These are phyloP conservation scores for Phaseolus lunatus DNA, from an alignment of 306 rosid genomes.

Conservation along the genomic window DNA sequence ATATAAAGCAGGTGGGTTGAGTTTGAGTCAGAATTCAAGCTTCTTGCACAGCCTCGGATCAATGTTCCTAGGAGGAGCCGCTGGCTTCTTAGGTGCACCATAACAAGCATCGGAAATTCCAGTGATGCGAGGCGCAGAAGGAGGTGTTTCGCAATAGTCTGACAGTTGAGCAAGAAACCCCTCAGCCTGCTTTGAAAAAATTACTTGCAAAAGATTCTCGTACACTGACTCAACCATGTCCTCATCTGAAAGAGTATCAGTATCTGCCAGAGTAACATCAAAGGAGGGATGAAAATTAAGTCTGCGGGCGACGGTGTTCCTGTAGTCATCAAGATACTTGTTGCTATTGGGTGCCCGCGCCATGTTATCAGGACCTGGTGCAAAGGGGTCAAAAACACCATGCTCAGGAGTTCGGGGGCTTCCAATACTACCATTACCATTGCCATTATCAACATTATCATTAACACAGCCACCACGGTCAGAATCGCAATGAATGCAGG, in stretches of 20 bases:
- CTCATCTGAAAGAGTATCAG: slow-evolving; percentile 58
- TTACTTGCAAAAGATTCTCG: slow-evolving; percentile 63
- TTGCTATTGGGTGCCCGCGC: slow-evolving; percentile 58
- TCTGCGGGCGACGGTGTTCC: slow-evolving; percentile 55
- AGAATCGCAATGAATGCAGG: slow-evolving; percentile 35
- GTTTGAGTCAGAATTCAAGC: slow-evolving; percentile 67
- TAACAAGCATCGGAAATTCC: slow-evolving; percentile 71
- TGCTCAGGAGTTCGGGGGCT: slow-evolving; percentile 76
- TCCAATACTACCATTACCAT: not conserved
- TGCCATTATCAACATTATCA: not conserved
- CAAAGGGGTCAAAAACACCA: slow-evolving; percentile 78
- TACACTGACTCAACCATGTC: slow-evolving; percentile 68
- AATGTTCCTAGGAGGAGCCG: slow-evolving; percentile 49
- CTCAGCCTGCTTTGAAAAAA: slow-evolving; percentile 63
- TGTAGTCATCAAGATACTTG: slow-evolving; percentile 49
- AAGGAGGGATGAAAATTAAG: slow-evolving; percentile 59
- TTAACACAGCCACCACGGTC: not conserved
- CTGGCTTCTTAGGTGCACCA: slow-evolving; percentile 57
- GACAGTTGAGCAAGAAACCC: slow-evolving; percentile 45
- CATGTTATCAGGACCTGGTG: slow-evolving; percentile 64
- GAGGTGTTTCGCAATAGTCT: slow-evolving; percentile 55
- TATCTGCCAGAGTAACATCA: not conserved
- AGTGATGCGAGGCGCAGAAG: slow-evolving; percentile 30
- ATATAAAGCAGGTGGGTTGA: not conserved
- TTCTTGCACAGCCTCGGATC: slow-evolving; percentile 67